Evolutionary conservation across 2,329 filamentous ascomycete species (phyloP), one percentile per base, ranked within the genome.

Genomic region (Ophiocordyceps sinensis): DNA sequence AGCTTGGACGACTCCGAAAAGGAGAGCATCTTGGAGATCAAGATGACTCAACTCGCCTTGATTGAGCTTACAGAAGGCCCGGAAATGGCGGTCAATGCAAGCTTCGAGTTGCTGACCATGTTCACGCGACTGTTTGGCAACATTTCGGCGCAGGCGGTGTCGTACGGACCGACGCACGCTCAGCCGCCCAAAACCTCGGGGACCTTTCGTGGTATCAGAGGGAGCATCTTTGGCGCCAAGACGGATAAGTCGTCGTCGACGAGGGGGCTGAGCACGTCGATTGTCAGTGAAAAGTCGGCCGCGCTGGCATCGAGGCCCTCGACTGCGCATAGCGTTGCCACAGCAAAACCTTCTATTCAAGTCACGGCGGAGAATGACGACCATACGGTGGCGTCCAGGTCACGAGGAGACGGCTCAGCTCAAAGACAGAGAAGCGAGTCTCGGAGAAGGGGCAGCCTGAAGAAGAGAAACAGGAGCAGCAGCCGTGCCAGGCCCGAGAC

Each of bases 21-120:
- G 55, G 85, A 88, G 58, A 75, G 77, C 38, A 80, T 98, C 35
- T 63, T 98, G n/a, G 85, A 96, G 59, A 79, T 95, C 45, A 94
- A 94, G 59, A 94, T 96, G 76, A 95, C 89, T 11, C 88, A 96
- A 53, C 68, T 98, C 44, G 74, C 83, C 4, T 71, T 98, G 17
- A 62, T 91, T 4, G 89, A 96, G 60, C 65, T 91, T 14, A 65
- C 85, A 4, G 87, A 95, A 55, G 87, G 87, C 1, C 78, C 87
- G 0, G 80, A 85, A 43, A 76, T 81, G 43, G 89, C 91, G 15
- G 85, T 96, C 39, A 94, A 94, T 55, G 80, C 83, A 45, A 88
- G 84, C 55, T 78, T 85, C 48, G 87, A 95, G 59, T 68, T 98
- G 32, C 65, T 98, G 17, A 77, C 77, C 14, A 67, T 96, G 1